A percentile compares a stretch with the other conserved stretches of the same genome.
Evolutionary conservation across 2,329 filamentous ascomycete genomes (phyloP).

Genomic region (Fusarium penzigii): DNA sequence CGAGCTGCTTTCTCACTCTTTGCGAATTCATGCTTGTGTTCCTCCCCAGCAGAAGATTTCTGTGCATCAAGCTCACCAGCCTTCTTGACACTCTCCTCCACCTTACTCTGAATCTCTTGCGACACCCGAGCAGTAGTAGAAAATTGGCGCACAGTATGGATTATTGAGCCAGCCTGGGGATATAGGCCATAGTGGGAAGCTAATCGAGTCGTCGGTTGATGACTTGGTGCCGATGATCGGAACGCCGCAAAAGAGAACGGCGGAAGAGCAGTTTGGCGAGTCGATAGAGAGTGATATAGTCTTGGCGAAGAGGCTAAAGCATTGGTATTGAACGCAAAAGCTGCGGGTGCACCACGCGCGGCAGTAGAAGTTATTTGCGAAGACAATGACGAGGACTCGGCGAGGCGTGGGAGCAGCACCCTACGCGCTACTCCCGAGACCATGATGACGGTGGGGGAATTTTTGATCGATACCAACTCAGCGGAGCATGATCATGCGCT

Average conservation of each 20-base stretch:
- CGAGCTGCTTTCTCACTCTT: constrained; percentile 82
- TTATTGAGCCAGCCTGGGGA: constrained; percentile 13
- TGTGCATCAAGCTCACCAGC: constrained; percentile 33
- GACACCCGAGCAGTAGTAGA: constrained; percentile 27
- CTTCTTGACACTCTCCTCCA: constrained; percentile 39
- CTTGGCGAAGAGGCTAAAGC: constrained; percentile 18
- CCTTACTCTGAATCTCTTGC: constrained; percentile 29
- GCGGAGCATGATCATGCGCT: constrained; percentile 33
- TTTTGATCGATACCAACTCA: constrained; percentile 22
- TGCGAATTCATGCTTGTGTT: constrained; percentile 49
- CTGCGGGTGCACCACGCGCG: constrained; percentile 24
- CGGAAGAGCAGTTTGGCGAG: constrained; percentile 23
- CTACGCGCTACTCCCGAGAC: constrained; percentile 51
- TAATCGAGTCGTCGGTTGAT: constrained; percentile 6
- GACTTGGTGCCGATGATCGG: constrained; percentile 17
- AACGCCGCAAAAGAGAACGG: constrained; percentile 28
- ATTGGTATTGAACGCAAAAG: constrained; percentile 17
- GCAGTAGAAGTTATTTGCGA: constrained; percentile 24
- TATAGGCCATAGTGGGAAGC: constrained; percentile 2
- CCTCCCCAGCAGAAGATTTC: constrained; percentile 30
- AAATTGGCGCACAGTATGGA: constrained; percentile 31
- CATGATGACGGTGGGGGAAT: constrained; percentile 41
- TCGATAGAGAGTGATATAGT: constrained; percentile 16
- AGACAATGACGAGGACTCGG: constrained; percentile 32
- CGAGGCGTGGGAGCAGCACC: constrained; percentile 50